Conservation (phyloP, 2,329 filamentous ascomycete genomes). For the Drechslera avenae region DNA sequence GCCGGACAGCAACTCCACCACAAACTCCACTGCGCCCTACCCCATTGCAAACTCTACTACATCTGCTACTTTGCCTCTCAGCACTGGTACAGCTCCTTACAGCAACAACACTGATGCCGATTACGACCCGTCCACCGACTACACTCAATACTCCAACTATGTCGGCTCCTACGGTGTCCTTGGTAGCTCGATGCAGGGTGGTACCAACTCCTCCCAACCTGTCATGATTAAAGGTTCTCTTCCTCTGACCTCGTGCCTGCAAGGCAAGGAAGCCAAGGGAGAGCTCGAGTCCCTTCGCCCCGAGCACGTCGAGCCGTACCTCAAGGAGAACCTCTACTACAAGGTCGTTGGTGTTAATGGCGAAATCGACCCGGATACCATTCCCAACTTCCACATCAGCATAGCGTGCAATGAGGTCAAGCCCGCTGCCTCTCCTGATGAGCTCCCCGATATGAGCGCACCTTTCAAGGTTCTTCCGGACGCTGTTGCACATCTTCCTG, state of each 20-base stretch:
- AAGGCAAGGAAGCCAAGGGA: constrained; percentile 39
- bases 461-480: constrained; percentile 35
- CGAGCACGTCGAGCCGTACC: constrained; percentile 42
- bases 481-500: constrained; percentile 36
- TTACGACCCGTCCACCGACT: constrained; percentile 35
- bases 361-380: constrained; percentile 34
- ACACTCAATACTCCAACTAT: constrained; percentile 38
- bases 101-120: constrained; percentile 29
- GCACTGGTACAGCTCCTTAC: constrained; percentile 16
- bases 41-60: constrained; percentile 27
- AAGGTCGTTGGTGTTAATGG: constrained; percentile 40
- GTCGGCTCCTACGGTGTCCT: constrained; percentile 44
- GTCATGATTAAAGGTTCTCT: constrained; percentile 41
- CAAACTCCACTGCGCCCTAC: constrained; percentile 24
- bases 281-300: constrained; percentile 39
- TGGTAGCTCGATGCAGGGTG: constrained; percentile 32
- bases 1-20: constrained; percentile 30
- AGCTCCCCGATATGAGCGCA: constrained; percentile 38
- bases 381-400: constrained; percentile 43
- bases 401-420: constrained; percentile 39
- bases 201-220: constrained; percentile 30
- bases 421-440: constrained; percentile 29
- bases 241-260: constrained; percentile 43
- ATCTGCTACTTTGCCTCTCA: constrained; percentile 2
- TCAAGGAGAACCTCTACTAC: constrained; percentile 44